phyloP scores from a whole-genome alignment of 2,329 filamentous ascomycete species.

The Penicillium sp. region DNA sequence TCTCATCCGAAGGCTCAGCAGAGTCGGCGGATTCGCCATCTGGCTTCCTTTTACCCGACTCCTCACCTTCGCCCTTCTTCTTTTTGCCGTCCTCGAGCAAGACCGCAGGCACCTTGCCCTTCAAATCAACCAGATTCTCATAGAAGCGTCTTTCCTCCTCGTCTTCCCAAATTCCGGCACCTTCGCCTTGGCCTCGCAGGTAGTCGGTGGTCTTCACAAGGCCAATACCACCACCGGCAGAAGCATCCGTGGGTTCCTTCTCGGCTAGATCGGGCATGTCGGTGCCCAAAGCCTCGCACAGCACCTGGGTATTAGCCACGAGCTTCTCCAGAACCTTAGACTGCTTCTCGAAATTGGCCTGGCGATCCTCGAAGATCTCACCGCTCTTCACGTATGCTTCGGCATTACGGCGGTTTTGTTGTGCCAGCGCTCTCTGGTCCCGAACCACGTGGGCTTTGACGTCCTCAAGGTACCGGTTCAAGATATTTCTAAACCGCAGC shows the following conservation, averaged over 20 bases:
- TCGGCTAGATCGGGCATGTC: conserved; percentile 95
- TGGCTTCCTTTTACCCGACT: conserved; percentile 73
- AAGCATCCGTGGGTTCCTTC: conserved; percentile 65
- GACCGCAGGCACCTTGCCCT: conserved; percentile 91
- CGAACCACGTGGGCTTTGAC: conserved; percentile 82
- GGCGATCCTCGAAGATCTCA: conserved; percentile 95
- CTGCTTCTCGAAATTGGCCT: conserved; percentile 92
- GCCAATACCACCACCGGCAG: conserved; percentile 76
- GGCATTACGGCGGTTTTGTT: conserved; percentile 88
- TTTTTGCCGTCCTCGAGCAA: conserved; percentile 92
- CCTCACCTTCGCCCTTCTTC: conserved; percentile 79
- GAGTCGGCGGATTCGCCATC: conserved; percentile 48
- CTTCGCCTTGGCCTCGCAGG: conserved; percentile 82
- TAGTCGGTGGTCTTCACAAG: conserved; percentile 94
- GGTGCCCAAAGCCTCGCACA: conserved; percentile 81
- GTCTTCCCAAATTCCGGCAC: conserved; percentile 96
- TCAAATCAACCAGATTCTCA: conserved; percentile 91
- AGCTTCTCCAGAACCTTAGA: conserved; percentile 89
- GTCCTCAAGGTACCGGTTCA: conserved; percentile 87
- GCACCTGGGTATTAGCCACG: conserved; percentile 80
- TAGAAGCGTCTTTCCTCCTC: conserved; percentile 98
- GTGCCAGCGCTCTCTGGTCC: conserved; percentile 86
- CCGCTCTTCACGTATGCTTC: conserved; percentile 98
- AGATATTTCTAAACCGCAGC: conserved; percentile 78
- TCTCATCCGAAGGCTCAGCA: conserved; percentile 42